Conservation (phyloP, 371 early-diverging fungal species). For the Entomophthora muscae region DNA sequence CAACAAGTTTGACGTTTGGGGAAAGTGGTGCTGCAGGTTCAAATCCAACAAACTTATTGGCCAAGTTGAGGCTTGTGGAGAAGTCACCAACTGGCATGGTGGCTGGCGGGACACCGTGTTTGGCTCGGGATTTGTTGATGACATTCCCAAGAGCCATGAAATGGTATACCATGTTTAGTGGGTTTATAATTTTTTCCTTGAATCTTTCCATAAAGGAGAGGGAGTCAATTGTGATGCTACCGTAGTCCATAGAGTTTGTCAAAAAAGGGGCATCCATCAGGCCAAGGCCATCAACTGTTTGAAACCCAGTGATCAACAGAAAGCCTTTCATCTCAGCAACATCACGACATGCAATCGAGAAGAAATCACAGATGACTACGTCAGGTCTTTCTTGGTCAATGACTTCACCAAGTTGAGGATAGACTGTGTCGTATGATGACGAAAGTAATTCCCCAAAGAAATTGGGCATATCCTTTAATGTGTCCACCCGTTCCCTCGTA, state of each 20-base stretch:
- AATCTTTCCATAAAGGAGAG: background rate
- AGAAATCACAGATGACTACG: constrained; percentile 9
- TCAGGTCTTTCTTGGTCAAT: background rate
- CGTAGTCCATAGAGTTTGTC: background rate
- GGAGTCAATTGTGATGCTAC: background rate
- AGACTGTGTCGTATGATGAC: background rate
- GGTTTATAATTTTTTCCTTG: background rate
- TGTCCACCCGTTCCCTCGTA: too few relatives aligned
- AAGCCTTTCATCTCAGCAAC: constrained; percentile 2
- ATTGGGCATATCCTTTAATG: too few relatives aligned
- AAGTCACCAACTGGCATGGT: background rate
- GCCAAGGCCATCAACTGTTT: background rate
- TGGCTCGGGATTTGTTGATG: background rate
- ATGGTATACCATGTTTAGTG: background rate
- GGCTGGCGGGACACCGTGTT: background rate
- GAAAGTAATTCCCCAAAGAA: background rate
- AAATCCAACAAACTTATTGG: constrained; percentile 4
- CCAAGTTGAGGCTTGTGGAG: background rate
- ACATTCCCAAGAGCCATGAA: background rate
- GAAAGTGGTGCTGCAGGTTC: background rate
- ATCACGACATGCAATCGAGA: constrained; percentile 1
- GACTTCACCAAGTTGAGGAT: background rate
- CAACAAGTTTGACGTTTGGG: constrained; percentile 1
- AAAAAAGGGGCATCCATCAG: background rate
- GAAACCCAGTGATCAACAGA: background rate